A percentile compares a stretch with the other conserved stretches of the same genome.
These are phyloP conservation scores for Trifolium dubium DNA, from an alignment of 306 rosid species.

Conservation along the genomic window DNA sequence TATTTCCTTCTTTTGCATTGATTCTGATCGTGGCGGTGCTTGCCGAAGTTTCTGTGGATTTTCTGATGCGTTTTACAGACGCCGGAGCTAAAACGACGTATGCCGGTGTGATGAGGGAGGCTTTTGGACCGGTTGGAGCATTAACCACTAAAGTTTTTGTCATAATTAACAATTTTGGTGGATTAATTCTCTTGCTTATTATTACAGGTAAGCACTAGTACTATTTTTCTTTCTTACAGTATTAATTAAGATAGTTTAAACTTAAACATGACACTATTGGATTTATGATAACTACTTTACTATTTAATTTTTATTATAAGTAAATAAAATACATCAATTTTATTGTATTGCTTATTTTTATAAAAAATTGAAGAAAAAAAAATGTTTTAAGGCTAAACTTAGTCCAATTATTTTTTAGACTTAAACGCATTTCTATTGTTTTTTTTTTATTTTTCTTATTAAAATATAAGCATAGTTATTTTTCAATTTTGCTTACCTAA, in stretches of 20 bases:
- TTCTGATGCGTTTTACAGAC: constrained; percentile 77
- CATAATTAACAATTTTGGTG: constrained; percentile 74
- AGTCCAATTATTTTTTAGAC: too few relatives aligned
- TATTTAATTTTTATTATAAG: too few relatives aligned
- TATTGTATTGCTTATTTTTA: too few relatives aligned
- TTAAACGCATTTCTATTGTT: too few relatives aligned
- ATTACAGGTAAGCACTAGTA: constrained; percentile 64
- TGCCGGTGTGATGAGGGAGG: constrained; percentile 87
- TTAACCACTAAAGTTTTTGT: constrained; percentile 65
- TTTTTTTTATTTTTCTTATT: too few relatives aligned
- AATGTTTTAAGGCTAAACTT: too few relatives aligned
- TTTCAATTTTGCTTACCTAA: too few relatives aligned
- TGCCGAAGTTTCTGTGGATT: constrained; percentile 76
- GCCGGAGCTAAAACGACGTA: constrained; percentile 78
- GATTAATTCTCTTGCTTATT: constrained; percentile 78
- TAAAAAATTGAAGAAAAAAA: too few relatives aligned
- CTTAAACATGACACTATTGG: too few relatives aligned
- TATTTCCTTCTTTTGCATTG: constrained; percentile 62
- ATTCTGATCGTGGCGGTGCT: constrained; percentile 62
- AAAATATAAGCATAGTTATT: too few relatives aligned
- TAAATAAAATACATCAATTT: too few relatives aligned
- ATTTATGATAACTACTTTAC: too few relatives aligned
- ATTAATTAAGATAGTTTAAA: not conserved
- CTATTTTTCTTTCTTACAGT: not conserved
- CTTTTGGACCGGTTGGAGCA: constrained; percentile 71